These are phyloP conservation scores for Colletotrichum plurivorum DNA, from an alignment of 2,329 filamentous ascomycete species.

Conservation along the genomic window DNA sequence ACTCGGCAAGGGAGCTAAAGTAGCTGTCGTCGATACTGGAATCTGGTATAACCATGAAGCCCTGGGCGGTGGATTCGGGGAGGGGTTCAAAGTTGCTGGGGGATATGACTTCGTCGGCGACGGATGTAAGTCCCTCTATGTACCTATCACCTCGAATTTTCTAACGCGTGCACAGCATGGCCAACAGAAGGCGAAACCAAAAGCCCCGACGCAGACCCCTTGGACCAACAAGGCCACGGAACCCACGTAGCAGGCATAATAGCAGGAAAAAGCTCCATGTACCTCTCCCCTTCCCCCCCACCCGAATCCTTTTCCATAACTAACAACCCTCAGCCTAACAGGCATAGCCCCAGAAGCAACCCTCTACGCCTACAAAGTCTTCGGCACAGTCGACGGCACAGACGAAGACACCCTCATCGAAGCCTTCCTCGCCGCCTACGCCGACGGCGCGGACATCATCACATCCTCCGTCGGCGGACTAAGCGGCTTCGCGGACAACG, in stretches of 20 bases:
- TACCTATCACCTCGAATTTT: not conserved
- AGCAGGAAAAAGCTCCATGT: constrained; percentile 40
- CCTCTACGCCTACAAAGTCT: constrained; percentile 37
- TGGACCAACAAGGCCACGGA: constrained; percentile 53
- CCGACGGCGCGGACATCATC: constrained; percentile 44
- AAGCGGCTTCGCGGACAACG: constrained; percentile 41
- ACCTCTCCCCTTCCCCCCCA: not conserved
- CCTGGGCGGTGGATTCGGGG: constrained; percentile 33
- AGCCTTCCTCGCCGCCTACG: constrained; percentile 34
- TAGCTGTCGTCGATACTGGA: constrained; percentile 34
- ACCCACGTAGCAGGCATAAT: constrained; percentile 53
- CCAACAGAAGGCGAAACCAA: constrained; percentile 41
- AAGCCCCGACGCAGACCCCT: constrained; percentile 52
- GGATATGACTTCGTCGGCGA: constrained; percentile 36
- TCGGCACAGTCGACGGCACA: constrained; percentile 30
- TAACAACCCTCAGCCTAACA: constrained; percentile 11
- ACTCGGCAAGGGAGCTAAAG: constrained; percentile 31
- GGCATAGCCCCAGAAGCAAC: constrained; percentile 35
- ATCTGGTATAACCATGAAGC: constrained; percentile 36
- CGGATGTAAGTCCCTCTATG: constrained; percentile 31
- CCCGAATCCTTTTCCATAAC: too few species aligned
- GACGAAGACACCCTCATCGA: constrained; percentile 40
- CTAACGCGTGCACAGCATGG: constrained; percentile 36
- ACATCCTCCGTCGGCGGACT: constrained; percentile 43
- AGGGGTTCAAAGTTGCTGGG: constrained; percentile 35